Conservation (phyloP, 805 yeast genomes). For the Huiozyma sinensis region DNA sequence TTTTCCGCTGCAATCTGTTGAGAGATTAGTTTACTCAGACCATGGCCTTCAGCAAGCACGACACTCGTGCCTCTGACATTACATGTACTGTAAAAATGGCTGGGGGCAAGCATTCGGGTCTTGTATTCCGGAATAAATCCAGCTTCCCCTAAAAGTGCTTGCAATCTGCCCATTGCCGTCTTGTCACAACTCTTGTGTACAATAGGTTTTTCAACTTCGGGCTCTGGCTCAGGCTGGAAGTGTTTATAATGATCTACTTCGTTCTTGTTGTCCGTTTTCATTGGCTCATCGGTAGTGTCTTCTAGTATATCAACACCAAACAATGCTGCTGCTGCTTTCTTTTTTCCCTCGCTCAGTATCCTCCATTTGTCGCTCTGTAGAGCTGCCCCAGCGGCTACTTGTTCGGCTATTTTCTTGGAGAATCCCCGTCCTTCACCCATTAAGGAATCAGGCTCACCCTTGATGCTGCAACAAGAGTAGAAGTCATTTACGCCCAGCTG, state of each 20-base stretch:
- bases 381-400: slow-evolving; percentile 8
- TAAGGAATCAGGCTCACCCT: slow-evolving; percentile 3
- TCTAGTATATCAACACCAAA: background rate
- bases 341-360: background rate
- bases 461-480: slow-evolving; percentile 5
- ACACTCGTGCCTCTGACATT: slow-evolving; percentile 6
- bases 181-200: slow-evolving; percentile 5
- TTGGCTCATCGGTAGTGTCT: background rate
- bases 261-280: background rate
- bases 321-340: background rate
- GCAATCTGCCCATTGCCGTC: slow-evolving; percentile 7
- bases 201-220: background rate
- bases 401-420: slow-evolving; percentile 10
- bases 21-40: slow-evolving; percentile 12
- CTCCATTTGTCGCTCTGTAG: background rate
- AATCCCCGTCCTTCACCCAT: slow-evolving; percentile 11
- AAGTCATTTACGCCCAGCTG: slow-evolving; percentile 7
- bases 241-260: background rate
- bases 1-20: slow-evolving; percentile 11
- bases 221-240: slow-evolving; percentile 1
- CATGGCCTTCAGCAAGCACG: slow-evolving; percentile 11
- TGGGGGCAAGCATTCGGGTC: slow-evolving; percentile 1
- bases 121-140: slow-evolving; percentile 9
- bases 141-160: slow-evolving; percentile 7
- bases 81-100: slow-evolving; percentile 8